phyloP scores from a whole-genome alignment of 1,284 basidiomycete genomes.

The Fomes fomentarius region DNA sequence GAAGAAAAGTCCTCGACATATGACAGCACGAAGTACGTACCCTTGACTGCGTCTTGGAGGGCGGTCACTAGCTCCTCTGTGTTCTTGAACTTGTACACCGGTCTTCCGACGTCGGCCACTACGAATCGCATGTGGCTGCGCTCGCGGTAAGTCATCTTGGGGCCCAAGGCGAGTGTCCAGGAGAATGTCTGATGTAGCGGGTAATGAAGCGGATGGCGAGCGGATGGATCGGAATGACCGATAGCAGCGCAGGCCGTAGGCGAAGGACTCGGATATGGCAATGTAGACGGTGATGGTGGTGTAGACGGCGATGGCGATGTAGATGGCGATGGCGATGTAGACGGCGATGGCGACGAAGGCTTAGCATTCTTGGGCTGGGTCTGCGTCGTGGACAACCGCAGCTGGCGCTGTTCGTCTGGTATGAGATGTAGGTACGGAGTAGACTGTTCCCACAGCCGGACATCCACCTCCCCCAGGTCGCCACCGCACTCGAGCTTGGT shows the following conservation, averaged over 20 bases:
- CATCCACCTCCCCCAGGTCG: slow-evolving; percentile 11
- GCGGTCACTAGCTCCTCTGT: slow-evolving; percentile 20
- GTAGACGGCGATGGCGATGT: too few relatives aligned
- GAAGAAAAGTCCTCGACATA: background rate
- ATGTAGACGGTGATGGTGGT: too few relatives aligned
- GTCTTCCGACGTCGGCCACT: slow-evolving; percentile 12
- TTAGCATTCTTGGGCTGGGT: too few relatives aligned
- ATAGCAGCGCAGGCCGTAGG: too few relatives aligned
- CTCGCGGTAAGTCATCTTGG: background rate
- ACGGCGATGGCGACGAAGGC: too few relatives aligned
- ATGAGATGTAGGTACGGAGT: background rate
- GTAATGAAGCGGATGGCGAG: background rate
- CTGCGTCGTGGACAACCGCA: background rate
- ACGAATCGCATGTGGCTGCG: slow-evolving; percentile 21
- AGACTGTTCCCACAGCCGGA: background rate
- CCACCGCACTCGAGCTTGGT: slow-evolving; percentile 2
- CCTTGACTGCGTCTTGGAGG: slow-evolving; percentile 15
- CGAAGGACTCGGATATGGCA: too few relatives aligned
- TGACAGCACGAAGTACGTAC: background rate
- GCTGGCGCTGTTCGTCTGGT: background rate
- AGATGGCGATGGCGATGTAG: too few relatives aligned
- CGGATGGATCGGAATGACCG: background rate
- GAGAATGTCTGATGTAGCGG: slow-evolving; percentile 9
- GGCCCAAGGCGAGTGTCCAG: background rate
- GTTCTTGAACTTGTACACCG: slow-evolving; percentile 10